These are phyloP conservation scores for Allium cepa DNA, from an alignment of 106 monocot genomes.

Conservation along the genomic window DNA sequence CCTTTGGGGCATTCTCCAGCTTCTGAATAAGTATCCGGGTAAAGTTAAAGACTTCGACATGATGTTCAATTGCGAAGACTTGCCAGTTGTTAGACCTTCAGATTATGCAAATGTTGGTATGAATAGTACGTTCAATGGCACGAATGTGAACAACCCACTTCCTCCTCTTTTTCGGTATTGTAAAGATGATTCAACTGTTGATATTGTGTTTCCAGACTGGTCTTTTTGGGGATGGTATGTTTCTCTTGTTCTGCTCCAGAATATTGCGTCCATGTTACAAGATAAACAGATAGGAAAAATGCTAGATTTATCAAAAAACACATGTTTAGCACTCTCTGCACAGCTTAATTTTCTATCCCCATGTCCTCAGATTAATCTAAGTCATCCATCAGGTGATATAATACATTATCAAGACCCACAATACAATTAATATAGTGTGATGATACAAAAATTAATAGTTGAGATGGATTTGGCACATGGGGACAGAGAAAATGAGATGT, in stretches of 20 bases:
- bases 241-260: not conserved
- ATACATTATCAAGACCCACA: no score
- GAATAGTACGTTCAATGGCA: not conserved
- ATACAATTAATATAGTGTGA: no score
- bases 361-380: no score
- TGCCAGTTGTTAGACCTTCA: slow-evolving; percentile 17
- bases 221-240: slow-evolving; percentile 73
- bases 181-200: slow-evolving; percentile 39
- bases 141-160: not conserved
- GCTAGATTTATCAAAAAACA: no score
- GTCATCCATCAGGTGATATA: no score
- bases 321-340: no score
- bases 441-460: no score
- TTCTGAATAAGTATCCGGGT: slow-evolving; percentile 36
- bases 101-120: not conserved
- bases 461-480: no score
- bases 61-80: slow-evolving; percentile 51
- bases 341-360: no score
- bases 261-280: no score
- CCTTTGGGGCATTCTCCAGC: slow-evolving; percentile 59
- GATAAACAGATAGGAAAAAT: no score
- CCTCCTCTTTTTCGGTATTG: slow-evolving; percentile 57
- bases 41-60: slow-evolving; percentile 51
- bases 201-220: slow-evolving; percentile 70
- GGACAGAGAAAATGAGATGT: no score